Conservation (phyloP, 2,329 filamentous ascomycete species). For the Paraconiothyrium sp. region DNA sequence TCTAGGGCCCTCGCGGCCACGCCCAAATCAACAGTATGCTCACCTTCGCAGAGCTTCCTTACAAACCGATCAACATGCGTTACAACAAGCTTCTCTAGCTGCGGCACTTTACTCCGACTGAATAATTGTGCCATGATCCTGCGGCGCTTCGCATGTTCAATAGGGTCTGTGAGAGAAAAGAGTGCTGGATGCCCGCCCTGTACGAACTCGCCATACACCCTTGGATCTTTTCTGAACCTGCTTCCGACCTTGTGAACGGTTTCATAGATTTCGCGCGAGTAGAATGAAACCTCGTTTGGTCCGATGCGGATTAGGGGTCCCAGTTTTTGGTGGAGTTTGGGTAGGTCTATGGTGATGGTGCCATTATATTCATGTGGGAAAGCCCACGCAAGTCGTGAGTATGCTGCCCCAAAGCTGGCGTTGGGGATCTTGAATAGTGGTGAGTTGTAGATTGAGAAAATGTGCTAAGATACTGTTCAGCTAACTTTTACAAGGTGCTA, state of each 20-base stretch:
- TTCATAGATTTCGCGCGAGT: background rate
- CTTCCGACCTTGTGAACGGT: background rate
- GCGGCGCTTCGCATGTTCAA: background rate
- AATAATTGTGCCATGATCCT: background rate
- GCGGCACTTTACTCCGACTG: background rate
- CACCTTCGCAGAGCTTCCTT: background rate
- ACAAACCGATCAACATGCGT: background rate
- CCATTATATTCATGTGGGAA: background rate
- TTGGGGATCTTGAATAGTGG: background rate
- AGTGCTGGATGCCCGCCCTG: background rate
- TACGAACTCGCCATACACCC: background rate
- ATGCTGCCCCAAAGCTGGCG: background rate
- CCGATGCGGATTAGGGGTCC: background rate
- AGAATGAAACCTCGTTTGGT: background rate
- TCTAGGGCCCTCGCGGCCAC: background rate
- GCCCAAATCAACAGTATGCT: background rate
- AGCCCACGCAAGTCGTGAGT: background rate
- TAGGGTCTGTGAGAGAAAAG: background rate
- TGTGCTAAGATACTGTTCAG: background rate
- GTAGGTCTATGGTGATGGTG: background rate
- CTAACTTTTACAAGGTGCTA: background rate
- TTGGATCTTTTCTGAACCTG: background rate
- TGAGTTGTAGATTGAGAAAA: background rate
- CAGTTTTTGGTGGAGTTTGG: background rate
- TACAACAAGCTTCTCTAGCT: background rate